These are phyloP conservation scores for Epichloe bromicola DNA, from an alignment of 2,329 filamentous ascomycete species.

Conservation along the genomic window DNA sequence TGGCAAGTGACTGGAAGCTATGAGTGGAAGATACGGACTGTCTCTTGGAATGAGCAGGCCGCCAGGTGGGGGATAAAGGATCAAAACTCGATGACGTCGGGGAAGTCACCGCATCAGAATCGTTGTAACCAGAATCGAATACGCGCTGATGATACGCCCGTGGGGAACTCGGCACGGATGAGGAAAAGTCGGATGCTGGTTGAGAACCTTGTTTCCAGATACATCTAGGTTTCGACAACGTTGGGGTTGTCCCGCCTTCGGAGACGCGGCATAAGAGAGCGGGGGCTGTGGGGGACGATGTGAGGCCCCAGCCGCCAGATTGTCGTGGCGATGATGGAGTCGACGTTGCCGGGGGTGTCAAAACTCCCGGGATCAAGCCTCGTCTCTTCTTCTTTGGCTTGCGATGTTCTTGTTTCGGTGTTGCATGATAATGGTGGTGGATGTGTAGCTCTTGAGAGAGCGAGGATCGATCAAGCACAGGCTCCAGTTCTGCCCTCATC, in stretches of 20 bases:
- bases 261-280: conserved; percentile 28
- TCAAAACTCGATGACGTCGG: conserved; percentile 67
- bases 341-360: conserved; percentile 39
- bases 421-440: conserved; percentile 83
- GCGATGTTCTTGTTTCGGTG: conserved; percentile 45
- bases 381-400: conserved; percentile 62
- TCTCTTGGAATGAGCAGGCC: conserved; percentile 38
- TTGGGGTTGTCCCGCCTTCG: conserved; percentile 36
- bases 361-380: conserved; percentile 45
- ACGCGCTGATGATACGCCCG: conserved; percentile 58
- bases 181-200: conserved; percentile 54
- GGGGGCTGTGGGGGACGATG: conserved; percentile 25
- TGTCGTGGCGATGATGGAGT: conserved; percentile 23
- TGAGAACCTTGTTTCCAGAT: conserved; percentile 36
- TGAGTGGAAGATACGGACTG: conserved; percentile 42
- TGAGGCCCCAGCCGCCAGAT: conserved; percentile 25
- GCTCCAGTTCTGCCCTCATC: conserved; percentile 59
- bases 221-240: conserved; percentile 28
- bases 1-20: conserved; percentile 29
- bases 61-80: conserved; percentile 53
- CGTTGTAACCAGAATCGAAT: conserved; percentile 54
- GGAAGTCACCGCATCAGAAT: conserved; percentile 62
- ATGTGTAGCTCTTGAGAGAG: conserved; percentile 70
- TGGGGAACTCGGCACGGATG: conserved; percentile 73
- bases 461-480: conserved; percentile 23